Base-by-base conservation (phyloP, 1,284 basidiomycete species). In the Trichosporon sp. region DNA sequence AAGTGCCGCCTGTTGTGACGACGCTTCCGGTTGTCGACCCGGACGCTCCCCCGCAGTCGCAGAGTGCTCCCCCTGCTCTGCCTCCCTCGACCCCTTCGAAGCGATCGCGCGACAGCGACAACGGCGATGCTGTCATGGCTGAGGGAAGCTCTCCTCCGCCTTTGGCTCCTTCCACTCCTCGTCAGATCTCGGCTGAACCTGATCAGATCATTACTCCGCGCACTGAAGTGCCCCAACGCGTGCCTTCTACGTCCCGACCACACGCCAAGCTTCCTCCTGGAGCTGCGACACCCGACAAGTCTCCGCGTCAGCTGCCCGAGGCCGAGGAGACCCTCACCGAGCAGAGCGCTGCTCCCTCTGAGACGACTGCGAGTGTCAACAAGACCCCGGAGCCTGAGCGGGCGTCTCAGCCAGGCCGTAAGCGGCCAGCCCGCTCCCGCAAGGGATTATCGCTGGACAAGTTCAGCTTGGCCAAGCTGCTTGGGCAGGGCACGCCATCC, bases 371-470 rank as follows among this genome's bases (percentile, higher is more conserved):
- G n/a, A 51, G 42, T 15, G 27, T 23, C 29, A 29, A 35, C 42
- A 65, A 65, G 31, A 18, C 73, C 51, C 74, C 75, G 21, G 70
- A 70, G 29, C 73, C 73, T 18, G 76, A 74, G 23, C 69, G 75
- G 21, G n/a, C 18, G 27, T 60, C 56, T 5, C 56, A 60, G 56
- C 56, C 31, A 21, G 15, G 18, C 29, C 56, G 56, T 8, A 72
- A 74, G 44, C 77, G 77, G n/a, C 81, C 85, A 35, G 85, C 76
- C 15, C 74, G 88, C 34, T 86, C 88, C 72, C 83, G 86, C 72
- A 87, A 87, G 70, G 88, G 89, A 11, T 78, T 90, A 70, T 91
- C 90, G 0, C 85, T 90, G 72, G 90, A 91, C 84, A 90, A 90
- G 78, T 89, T 91, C 76, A 88, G 88, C n/a, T 85, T 91, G 12